phyloP scores from a whole-genome alignment of 2,329 filamentous ascomycete genomes.

The Apiospora phragmitis region DNA sequence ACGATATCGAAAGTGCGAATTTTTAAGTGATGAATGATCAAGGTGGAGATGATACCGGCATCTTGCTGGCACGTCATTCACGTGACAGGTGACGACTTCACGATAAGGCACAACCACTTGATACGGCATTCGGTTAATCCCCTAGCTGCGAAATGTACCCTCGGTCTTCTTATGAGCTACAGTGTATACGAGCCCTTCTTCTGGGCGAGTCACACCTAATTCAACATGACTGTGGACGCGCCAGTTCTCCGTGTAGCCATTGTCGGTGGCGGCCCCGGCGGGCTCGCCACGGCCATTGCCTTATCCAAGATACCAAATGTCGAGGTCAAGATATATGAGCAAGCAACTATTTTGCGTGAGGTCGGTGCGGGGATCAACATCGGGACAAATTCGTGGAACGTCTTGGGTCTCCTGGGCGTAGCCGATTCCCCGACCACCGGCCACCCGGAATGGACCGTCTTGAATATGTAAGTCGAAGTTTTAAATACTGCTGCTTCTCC shows the following conservation, averaged over 20 bases:
- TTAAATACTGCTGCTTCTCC: too few relatives aligned
- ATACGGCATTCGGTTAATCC: neutral
- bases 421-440: conserved; percentile 32
- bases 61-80: conserved; percentile 26
- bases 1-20: neutral
- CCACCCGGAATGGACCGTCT: conserved; percentile 25
- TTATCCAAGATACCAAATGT: conserved; percentile 42
- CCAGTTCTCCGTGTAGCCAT: conserved; percentile 25
- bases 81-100: conserved; percentile 28
- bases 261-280: conserved; percentile 26
- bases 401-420: conserved; percentile 45
- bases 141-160: neutral
- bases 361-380: conserved; percentile 49
- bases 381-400: conserved; percentile 46
- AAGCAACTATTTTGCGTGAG: conserved; percentile 44
- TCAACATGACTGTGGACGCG: conserved; percentile 23
- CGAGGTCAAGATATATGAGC: conserved; percentile 44
- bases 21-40: neutral
- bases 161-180: neutral
- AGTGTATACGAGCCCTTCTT: neutral
- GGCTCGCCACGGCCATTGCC: conserved; percentile 44
- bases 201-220: neutral
- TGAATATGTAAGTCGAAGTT: conserved; percentile 25
- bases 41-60: neutral
- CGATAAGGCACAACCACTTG: conserved; percentile 7